Evolutionary conservation across 2,329 filamentous ascomycete species (phyloP).

Genomic region (Xylaria sp.): DNA sequence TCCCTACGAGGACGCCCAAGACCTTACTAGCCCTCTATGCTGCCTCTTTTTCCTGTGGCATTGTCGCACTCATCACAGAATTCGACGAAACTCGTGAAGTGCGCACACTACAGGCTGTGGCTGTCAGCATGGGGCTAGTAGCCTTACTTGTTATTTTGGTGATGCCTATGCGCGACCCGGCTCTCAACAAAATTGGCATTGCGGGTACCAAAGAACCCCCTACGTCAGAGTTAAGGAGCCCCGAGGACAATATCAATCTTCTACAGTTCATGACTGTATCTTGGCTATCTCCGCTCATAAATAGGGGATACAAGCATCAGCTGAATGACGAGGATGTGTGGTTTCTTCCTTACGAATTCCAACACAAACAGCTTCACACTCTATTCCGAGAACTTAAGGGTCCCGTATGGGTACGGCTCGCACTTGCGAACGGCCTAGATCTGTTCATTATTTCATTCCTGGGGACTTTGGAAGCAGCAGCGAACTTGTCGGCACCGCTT

Average conservation of each 20-base stretch:
- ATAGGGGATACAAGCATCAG: slow-evolving; percentile 70
- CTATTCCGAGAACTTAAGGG: slow-evolving; percentile 79
- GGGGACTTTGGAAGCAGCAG: slow-evolving; percentile 69
- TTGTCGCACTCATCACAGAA: slow-evolving; percentile 45
- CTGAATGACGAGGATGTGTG: slow-evolving; percentile 85
- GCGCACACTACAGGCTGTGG: slow-evolving; percentile 49
- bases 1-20: slow-evolving; percentile 57
- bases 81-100: slow-evolving; percentile 49
- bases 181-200: slow-evolving; percentile 65
- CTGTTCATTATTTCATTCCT: slow-evolving; percentile 74
- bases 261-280: slow-evolving; percentile 88
- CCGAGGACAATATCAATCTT: slow-evolving; percentile 82
- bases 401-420: slow-evolving; percentile 74
- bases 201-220: slow-evolving; percentile 67
- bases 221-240: slow-evolving; percentile 69
- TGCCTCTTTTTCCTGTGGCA: slow-evolving; percentile 49
- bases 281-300: slow-evolving; percentile 82
- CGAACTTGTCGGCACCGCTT: slow-evolving; percentile 70
- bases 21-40: slow-evolving; percentile 55
- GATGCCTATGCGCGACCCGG: slow-evolving; percentile 76
- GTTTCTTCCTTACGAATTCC: slow-evolving; percentile 82
- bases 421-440: slow-evolving; percentile 83
- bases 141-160: slow-evolving; percentile 66
- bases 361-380: slow-evolving; percentile 79
- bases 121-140: slow-evolving; percentile 56